These are phyloP conservation scores for Stentor coeruleus DNA, from an alignment of 73 alveolate genomes.

Conservation along the genomic window DNA sequence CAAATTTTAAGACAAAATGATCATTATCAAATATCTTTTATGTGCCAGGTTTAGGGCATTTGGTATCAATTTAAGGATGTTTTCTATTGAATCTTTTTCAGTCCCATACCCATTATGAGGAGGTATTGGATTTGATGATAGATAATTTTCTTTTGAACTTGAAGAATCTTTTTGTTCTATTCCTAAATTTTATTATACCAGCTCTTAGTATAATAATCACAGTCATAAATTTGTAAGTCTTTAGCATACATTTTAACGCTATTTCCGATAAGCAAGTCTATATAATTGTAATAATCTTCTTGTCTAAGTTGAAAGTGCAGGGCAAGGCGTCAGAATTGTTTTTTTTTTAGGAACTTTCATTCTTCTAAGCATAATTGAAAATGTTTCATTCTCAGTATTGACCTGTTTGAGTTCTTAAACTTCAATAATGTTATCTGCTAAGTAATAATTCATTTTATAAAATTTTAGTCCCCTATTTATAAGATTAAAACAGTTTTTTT, in stretches of 20 bases:
- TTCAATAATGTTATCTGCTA: slow-evolving; percentile 85
- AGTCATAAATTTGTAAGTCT: slow-evolving; percentile 76
- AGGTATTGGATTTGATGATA: slow-evolving; percentile 83
- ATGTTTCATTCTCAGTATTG: slow-evolving; percentile 89
- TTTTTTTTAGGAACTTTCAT: slow-evolving; percentile 83
- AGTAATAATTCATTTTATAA: slow-evolving; percentile 83
- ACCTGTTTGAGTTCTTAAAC: slow-evolving; percentile 86
- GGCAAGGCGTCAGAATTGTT: slow-evolving; percentile 88
- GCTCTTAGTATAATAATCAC: slow-evolving; percentile 91
- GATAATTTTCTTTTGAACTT: slow-evolving; percentile 62
- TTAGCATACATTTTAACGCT: slow-evolving; percentile 81
- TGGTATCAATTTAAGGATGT: slow-evolving; percentile 74
- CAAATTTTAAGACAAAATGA: slow-evolving; percentile 85
- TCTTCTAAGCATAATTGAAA: slow-evolving; percentile 87
- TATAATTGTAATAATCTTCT: slow-evolving; percentile 87
- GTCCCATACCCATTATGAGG: slow-evolving; percentile 94
- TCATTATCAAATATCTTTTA: slow-evolving; percentile 87
- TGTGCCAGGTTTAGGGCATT: slow-evolving; percentile 84
- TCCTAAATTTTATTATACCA: slow-evolving; percentile 85
- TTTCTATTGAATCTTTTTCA: slow-evolving; percentile 90
- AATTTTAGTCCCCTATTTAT: slow-evolving; percentile 88
- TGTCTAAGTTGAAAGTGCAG: slow-evolving; percentile 88
- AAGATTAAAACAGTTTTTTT: no score
- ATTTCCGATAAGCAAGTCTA: slow-evolving; percentile 84
- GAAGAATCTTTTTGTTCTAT: slow-evolving; percentile 66